Conservation (phyloP, 768 basidiomycete species). For the Mycena crocata region DNA sequence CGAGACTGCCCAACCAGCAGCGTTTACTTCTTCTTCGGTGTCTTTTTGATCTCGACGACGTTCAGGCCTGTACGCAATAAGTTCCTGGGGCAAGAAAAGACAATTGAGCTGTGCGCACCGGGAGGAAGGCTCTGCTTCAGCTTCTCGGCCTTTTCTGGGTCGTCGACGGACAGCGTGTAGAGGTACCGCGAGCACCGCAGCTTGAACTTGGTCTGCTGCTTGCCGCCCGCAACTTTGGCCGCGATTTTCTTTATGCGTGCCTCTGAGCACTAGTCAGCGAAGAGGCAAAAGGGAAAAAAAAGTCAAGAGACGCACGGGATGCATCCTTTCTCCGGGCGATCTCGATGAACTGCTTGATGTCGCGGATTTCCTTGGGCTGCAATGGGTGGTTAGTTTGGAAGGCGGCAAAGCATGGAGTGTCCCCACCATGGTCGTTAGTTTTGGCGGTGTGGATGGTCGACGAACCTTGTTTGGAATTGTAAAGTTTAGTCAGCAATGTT, state of each 20-base stretch:
- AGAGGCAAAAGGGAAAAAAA: conserved; percentile 10
- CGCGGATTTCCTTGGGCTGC: conserved; percentile 97
- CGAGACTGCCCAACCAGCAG: conserved; percentile 23
- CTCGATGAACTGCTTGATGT: conserved; percentile 99
- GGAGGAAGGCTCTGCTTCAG: conserved; percentile 95
- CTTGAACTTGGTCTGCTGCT: conserved; percentile 97
- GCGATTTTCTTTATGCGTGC: conserved; percentile 97
- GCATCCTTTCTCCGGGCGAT: conserved; percentile 98
- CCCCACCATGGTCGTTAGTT: too few relatives aligned
- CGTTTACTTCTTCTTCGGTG: conserved; percentile 78
- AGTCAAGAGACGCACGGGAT: conserved; percentile 71
- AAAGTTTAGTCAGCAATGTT: too few relatives aligned
- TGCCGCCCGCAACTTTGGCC: conserved; percentile 73
- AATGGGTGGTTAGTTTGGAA: too few relatives aligned
- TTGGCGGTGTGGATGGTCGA: too few relatives aligned
- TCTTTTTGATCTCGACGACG: conserved; percentile 78
- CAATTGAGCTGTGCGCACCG: conserved; percentile 64
- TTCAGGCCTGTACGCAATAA: conserved; percentile 63
- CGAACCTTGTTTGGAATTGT: too few relatives aligned
- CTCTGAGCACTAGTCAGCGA: conserved; percentile 61
- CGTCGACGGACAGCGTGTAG: conserved; percentile 96
- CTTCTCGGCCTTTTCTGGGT: conserved; percentile 99
- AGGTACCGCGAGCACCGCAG: conserved; percentile 95
- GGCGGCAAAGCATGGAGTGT: too few relatives aligned
- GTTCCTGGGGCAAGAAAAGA: background rate